Evolutionary conservation across 106 monocot species (phyloP).

Genomic region (Alisma plantagoaquatica): DNA sequence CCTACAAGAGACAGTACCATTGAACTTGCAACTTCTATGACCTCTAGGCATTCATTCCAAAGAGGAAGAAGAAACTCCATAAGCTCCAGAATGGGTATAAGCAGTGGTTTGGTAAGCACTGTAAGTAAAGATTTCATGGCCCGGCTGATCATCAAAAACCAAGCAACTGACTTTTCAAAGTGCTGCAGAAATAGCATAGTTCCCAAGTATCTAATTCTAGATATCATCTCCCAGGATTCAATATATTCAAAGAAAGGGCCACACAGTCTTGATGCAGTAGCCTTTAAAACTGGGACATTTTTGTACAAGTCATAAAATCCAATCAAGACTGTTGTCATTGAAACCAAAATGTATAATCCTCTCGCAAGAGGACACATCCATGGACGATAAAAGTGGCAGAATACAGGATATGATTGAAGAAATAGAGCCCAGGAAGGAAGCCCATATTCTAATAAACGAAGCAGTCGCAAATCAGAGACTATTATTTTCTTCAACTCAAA

Average conservation of each 20-base stretch:
- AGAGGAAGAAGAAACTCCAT: constrained; percentile 49
- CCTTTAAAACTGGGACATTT: constrained; percentile 83
- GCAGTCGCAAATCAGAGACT: constrained; percentile 63
- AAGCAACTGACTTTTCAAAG: constrained; percentile 70
- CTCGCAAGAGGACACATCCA: constrained; percentile 97
- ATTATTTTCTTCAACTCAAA: constrained; percentile 69
- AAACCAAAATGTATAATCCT: constrained; percentile 64
- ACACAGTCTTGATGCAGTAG: constrained; percentile 73
- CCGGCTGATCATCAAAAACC: constrained; percentile 53
- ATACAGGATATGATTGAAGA: constrained; percentile 90
- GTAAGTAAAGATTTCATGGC: constrained; percentile 46
- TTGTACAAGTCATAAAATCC: constrained; percentile 98
- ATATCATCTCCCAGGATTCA: constrained; percentile 97
- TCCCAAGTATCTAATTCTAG: constrained; percentile 80
- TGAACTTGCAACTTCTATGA: constrained; percentile 35
- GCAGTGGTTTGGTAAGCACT: constrained; percentile 53
- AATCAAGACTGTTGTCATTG: constrained; percentile 75
- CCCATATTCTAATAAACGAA: constrained; percentile 81
- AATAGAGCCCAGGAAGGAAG: constrained; percentile 98
- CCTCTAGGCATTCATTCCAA: constrained; percentile 54
- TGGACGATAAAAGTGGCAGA: constrained; percentile 80
- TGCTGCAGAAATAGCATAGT: constrained; percentile 98
- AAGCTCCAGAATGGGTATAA: constrained; percentile 55
- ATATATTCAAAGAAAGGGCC: constrained; percentile 94
- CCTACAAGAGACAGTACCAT: constrained; percentile 37